These are phyloP conservation scores for Climacium dendroides DNA, from an alignment of 225 moss, liverwort and hornwort genomes.

Conservation along the genomic window DNA sequence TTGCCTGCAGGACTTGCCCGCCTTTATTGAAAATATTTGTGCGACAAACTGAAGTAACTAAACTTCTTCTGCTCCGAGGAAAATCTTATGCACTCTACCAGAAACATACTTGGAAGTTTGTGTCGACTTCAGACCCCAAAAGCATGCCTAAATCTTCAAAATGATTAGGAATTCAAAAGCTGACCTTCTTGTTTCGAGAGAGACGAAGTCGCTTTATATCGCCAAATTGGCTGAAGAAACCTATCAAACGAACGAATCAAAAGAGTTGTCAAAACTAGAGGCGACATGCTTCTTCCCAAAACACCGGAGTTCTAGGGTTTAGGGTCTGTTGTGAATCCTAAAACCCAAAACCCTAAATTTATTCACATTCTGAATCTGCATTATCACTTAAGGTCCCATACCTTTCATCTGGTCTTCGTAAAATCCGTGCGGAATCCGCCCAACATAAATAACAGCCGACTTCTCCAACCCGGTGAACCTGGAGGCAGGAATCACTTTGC, in stretches of 20 bases:
- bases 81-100: not conserved
- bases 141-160: not conserved
- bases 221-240: slow-evolving; percentile 91
- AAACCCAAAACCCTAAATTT: not conserved
- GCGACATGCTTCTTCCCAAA: not conserved
- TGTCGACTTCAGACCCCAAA: not conserved
- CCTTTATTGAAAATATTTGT: not conserved
- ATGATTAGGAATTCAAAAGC: not conserved
- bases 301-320: not conserved
- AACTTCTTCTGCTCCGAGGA: not conserved
- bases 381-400: not conserved
- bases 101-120: not conserved
- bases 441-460: slow-evolving; percentile 76
- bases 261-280: not conserved
- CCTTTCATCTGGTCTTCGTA: slow-evolving; percentile 95
- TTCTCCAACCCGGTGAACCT: slow-evolving; percentile 5
- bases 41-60: not conserved
- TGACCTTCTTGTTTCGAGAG: slow-evolving; percentile 86
- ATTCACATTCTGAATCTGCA: not conserved
- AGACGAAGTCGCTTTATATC: slow-evolving; percentile 69
- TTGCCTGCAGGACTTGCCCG: not conserved
- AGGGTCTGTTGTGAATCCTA: not conserved
- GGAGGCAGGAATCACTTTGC: not conserved
- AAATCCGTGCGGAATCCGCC: slow-evolving; percentile 94
- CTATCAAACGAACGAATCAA: slow-evolving; percentile 6